A percentile compares a stretch with the other conserved stretches of the same genome.
Conservation (phyloP, 306 rosid species). For the Cicer judaicum region DNA sequence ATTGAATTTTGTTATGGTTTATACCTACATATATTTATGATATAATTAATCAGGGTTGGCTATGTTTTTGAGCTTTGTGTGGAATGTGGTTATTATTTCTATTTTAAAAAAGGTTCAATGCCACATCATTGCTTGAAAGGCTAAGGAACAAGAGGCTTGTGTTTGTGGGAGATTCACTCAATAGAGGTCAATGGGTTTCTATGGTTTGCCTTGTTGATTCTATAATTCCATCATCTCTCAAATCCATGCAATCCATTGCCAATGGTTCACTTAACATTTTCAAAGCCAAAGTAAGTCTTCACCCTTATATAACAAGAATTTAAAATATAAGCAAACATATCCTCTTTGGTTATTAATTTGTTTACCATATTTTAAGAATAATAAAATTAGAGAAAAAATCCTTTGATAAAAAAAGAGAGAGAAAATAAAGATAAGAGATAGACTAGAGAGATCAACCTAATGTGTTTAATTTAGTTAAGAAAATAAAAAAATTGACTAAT, state of each 20-base stretch:
- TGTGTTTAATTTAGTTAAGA: no score
- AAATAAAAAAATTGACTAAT: no score
- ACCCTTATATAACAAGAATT: background rate
- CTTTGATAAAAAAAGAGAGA: background rate
- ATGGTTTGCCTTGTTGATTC: slow-evolving; percentile 83
- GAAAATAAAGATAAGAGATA: no score
- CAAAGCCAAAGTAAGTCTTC: slow-evolving; percentile 66
- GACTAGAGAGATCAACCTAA: no score
- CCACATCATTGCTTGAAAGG: slow-evolving; percentile 77
- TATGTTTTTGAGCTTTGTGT: slow-evolving; percentile 66
- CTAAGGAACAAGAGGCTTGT: slow-evolving; percentile 87
- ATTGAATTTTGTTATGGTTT: slow-evolving; percentile 16
- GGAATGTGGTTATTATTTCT: slow-evolving; percentile 57
- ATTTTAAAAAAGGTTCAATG: slow-evolving; percentile 85
- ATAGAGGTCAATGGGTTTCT: slow-evolving; percentile 94
- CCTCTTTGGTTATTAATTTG: slow-evolving; percentile 2
- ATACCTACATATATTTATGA: slow-evolving; percentile 33
- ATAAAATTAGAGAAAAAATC: background rate
- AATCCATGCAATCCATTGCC: slow-evolving; percentile 66
- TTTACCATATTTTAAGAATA: background rate
- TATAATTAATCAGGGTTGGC: slow-evolving; percentile 39
- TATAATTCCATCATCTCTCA: slow-evolving; percentile 47
- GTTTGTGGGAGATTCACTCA: slow-evolving; percentile 91
- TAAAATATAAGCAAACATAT: background rate
- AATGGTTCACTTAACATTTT: slow-evolving; percentile 75